These are phyloP conservation scores for Perilla frutescens DNA, from an alignment of 257 asterid genomes.

Conservation along the genomic window DNA sequence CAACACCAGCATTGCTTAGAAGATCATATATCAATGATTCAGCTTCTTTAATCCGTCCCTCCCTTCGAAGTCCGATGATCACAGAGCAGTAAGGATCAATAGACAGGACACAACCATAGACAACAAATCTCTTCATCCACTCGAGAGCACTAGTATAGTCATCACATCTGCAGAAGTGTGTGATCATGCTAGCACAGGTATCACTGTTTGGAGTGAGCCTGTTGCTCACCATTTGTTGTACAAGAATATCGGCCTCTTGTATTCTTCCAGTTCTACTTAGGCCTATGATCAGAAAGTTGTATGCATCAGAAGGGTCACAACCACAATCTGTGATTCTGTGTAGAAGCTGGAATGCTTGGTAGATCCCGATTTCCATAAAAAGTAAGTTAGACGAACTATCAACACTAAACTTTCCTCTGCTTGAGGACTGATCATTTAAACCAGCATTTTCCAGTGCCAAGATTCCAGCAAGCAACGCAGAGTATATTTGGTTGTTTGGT, in stretches of 20 bases:
- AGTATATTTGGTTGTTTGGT: constrained; percentile 35
- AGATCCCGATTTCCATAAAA: constrained; percentile 36
- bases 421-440: background rate
- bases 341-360: constrained; percentile 37
- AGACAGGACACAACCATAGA: constrained; percentile 33
- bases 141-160: constrained; percentile 31
- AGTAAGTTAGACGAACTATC: constrained; percentile 5
- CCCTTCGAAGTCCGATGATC: constrained; percentile 41
- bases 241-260: constrained; percentile 40
- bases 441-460: background rate
- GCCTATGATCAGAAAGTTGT: constrained; percentile 45
- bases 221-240: constrained; percentile 41
- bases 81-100: constrained; percentile 33
- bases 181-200: constrained; percentile 32
- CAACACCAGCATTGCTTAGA: constrained; percentile 38
- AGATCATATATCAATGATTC: constrained; percentile 37
- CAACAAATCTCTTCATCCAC: constrained; percentile 38
- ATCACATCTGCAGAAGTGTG: constrained; percentile 30
- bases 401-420: background rate
- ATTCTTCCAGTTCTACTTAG: constrained; percentile 38
- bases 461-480: constrained; percentile 38
- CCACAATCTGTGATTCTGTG: constrained; percentile 34
- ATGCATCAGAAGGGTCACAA: constrained; percentile 31
- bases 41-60: constrained; percentile 42
- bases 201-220: constrained; percentile 40